phyloP scores from a whole-genome alignment of 768 basidiomycete species.

The Russula lepida region DNA sequence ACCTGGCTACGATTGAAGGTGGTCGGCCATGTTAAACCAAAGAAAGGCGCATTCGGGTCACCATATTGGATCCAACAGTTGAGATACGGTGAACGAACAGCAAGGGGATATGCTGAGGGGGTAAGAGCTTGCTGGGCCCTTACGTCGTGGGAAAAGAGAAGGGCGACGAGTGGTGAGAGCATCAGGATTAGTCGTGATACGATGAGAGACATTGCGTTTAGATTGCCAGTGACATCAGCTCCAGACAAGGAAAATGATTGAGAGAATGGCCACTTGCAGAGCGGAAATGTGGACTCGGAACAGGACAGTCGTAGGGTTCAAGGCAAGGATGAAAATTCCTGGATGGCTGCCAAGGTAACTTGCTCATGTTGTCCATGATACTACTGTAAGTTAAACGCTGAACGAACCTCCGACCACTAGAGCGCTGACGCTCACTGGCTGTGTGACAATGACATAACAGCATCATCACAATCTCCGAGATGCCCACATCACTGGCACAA shows the following conservation, averaged over 20 bases:
- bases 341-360: no score
- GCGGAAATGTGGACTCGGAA: no score
- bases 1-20: slow-evolving; percentile 5
- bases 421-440: no score
- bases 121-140: slow-evolving; percentile 15
- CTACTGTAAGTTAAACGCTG: no score
- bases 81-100: slow-evolving; percentile 26
- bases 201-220: not conserved
- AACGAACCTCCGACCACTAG: no score
- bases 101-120: slow-evolving; percentile 24
- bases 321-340: no score
- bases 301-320: no score
- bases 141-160: not conserved
- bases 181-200: not conserved
- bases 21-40: slow-evolving; percentile 18
- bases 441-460: no score
- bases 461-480: no score
- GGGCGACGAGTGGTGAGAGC: not conserved
- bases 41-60: not conserved
- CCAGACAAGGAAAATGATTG: not conserved
- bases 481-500: no score
- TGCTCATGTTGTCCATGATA: no score
- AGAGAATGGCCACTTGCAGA: no score
- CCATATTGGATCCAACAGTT: slow-evolving; percentile 20
- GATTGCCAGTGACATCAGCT: not conserved